phyloP scores from a whole-genome alignment of 176 grass and related monocot species.

The Oryza coarctata region DNA sequence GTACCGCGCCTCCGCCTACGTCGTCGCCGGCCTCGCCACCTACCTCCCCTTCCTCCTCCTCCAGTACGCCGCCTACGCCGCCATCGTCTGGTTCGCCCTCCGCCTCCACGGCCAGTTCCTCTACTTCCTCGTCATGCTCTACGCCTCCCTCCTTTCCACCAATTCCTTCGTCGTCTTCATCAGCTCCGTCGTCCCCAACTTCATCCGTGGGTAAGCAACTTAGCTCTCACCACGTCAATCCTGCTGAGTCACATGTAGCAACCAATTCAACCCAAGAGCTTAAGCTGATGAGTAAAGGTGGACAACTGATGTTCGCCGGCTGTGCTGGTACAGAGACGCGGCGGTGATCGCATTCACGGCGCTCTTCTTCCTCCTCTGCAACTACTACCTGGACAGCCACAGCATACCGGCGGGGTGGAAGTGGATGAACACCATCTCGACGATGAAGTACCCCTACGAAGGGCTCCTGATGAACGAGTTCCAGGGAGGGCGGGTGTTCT shows the following conservation, averaged over 20 bases:
- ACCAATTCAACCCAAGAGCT: too few species aligned
- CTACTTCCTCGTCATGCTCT: conserved; percentile 72
- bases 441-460: conserved; percentile 74
- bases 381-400: conserved; percentile 59
- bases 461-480: conserved; percentile 73
- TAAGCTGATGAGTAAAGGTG: too few species aligned
- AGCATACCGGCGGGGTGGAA: conserved; percentile 54
- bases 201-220: conserved; percentile 50
- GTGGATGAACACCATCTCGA: conserved; percentile 61
- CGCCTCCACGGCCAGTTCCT: conserved; percentile 45
- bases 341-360: conserved; percentile 74
- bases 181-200: conserved; percentile 69
- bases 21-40: conserved; percentile 47
- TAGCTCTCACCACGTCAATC: too few species aligned
- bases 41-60: conserved; percentile 66
- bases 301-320: neutral
- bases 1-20: conserved; percentile 52
- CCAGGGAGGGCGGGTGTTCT: neutral
- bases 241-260: too few species aligned
- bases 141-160: conserved; percentile 58
- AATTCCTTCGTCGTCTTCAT: conserved; percentile 74
- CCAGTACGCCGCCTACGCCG: conserved; percentile 47
- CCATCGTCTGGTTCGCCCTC: conserved; percentile 58
- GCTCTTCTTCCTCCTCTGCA: conserved; percentile 73
- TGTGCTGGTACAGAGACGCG: conserved; percentile 31